Base-by-base conservation (phyloP, 192 early-diverging fungal species). In the Tieghemiomyces parasiticus region DNA sequence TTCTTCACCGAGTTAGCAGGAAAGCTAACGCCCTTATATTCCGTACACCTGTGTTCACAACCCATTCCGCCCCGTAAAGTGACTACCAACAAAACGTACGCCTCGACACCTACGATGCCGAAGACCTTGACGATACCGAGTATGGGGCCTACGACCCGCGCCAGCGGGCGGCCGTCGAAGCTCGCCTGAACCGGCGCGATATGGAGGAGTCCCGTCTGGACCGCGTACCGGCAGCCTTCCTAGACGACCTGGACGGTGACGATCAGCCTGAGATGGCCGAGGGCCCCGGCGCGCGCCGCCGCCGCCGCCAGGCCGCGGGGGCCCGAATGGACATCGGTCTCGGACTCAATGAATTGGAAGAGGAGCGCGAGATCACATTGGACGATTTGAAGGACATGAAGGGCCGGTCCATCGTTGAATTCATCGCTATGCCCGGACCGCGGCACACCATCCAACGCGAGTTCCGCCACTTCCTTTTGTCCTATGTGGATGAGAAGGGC, bases 401-500 rank as follows among this genome's bases (percentile, higher is more conserved):
- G 60, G 89, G 88, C 19, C 66, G 83, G 22, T 71, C 84, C 13
- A 80, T 95, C 35, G 75, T 75, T 29, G 93, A 91, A 28, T 98
- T 86, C 81, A 83, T 98, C 25, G 79, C 75, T 53, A 82, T 90
- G 78, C 81, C 92, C 31, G 86, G 84, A 2, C 84, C 90, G 2
- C 81, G 90, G 3, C 81, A 83, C 61, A 82, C 88, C 13, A 90
- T 95, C 34, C 78, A 80, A 58, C 73, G 85, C 35, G 89, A 94
- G 65, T 95, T 98, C 74, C 79, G 82, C 26, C 78, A 84, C 56
- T 98, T 98, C 65, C 71, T 98, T 42, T 77, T 86, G 16, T 88
- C 86, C 10, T 95, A 79, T 67, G 81, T 86, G n/a, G 82, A 90
- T 56, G 84, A 86, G 33, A 72, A 86, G 33, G 91, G 90, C 60